Evolutionary conservation across 192 early-diverging fungal genomes (phyloP), one percentile per base, ranked within the genome.

Genomic region (Umbelopsis sp.): DNA sequence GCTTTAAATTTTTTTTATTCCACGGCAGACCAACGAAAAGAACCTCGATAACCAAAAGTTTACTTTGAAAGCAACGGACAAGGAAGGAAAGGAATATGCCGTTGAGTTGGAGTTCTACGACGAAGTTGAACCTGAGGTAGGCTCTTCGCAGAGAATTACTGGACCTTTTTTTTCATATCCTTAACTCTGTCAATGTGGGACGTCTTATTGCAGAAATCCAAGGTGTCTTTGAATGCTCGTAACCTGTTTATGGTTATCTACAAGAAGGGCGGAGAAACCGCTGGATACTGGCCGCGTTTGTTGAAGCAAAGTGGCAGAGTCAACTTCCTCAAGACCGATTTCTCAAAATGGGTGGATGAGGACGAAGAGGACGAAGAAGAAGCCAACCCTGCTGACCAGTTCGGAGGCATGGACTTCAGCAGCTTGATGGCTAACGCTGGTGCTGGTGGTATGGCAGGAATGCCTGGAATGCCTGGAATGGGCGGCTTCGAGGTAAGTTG

Each of bases 271-370:
- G 81, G 68, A 37, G 78, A 88, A 66, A 61, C 67, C 33, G 68
- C 64, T 16, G 78, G 55, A 27, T 96, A 91, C 85, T 98, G 96
- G 96, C 90, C 92, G 23, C 89, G 93, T 64, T 82, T 98, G 74
- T 85, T 84, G 65, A 89, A 94, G 83, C 87, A 82, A 16, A 76
- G 69, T 33, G 74, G 4, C 10, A 93, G 90, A 80, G 76, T 80
- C 61, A 84, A 87, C 77, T 98, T 86, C 64, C 70, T 98, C 64
- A 95, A 95, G 85, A 94, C 93, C 8, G 95, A 98, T 75, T 98
- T 98, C 77, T 71, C 86, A 51, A 89, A 81, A 73, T 98, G 94
- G 93, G 91, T 86, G 81, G 95, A 97, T 77, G 94, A 95, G 74
- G 94, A 97, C 77, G 95, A 98, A n/a, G 91, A 93, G 25, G 95